A percentile compares a stretch with the other conserved stretches of the same genome.
Conservation (phyloP, 495 filamentous ascomycete species). For the Ascobolus immersus region DNA sequence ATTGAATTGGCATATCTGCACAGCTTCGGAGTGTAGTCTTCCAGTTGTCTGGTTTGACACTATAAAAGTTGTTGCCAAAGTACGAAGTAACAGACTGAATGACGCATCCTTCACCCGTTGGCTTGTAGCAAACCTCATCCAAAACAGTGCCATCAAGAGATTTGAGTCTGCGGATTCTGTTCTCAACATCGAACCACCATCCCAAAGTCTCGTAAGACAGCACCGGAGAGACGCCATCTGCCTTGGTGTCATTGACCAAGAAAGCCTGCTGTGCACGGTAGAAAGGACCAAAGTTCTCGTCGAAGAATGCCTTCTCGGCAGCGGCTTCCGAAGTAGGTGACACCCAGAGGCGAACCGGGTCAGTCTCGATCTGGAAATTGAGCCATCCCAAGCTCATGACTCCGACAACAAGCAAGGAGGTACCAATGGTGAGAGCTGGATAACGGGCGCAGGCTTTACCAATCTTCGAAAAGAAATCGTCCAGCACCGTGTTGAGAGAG, state of each 20-base stretch:
- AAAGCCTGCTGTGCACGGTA: constrained; percentile 86
- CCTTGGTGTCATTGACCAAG: constrained; percentile 59
- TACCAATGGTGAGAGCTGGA: constrained; percentile 54
- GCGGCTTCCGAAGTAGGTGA: constrained; percentile 76
- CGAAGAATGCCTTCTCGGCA: constrained; percentile 81
- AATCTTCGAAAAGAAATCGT: constrained; percentile 57
- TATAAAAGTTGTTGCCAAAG: constrained; percentile 40
- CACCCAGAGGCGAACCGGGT: constrained; percentile 85
- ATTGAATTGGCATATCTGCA: constrained; percentile 42
- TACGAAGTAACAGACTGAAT: constrained; percentile 76
- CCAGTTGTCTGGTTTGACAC: constrained; percentile 42
- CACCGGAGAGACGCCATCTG: constrained; percentile 40
- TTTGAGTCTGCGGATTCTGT: constrained; percentile 38
- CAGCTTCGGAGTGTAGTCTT: constrained; percentile 39
- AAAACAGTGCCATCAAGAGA: constrained; percentile 38
- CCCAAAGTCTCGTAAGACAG: constrained; percentile 61
- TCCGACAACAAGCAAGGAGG: constrained; percentile 41
- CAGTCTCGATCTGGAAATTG: constrained; percentile 58
- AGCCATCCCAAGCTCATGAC: constrained; percentile 69
- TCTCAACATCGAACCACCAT: constrained; percentile 91
- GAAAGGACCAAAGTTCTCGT: constrained; percentile 85
- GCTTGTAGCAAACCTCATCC: constrained; percentile 80
- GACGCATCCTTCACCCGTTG: constrained; percentile 69
- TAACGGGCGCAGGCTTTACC: constrained; percentile 58
- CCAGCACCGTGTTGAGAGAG: constrained; percentile 47